Base-by-base conservation (phyloP, 2,329 filamentous ascomycete species). In the Pseudocercospora fuligena region DNA sequence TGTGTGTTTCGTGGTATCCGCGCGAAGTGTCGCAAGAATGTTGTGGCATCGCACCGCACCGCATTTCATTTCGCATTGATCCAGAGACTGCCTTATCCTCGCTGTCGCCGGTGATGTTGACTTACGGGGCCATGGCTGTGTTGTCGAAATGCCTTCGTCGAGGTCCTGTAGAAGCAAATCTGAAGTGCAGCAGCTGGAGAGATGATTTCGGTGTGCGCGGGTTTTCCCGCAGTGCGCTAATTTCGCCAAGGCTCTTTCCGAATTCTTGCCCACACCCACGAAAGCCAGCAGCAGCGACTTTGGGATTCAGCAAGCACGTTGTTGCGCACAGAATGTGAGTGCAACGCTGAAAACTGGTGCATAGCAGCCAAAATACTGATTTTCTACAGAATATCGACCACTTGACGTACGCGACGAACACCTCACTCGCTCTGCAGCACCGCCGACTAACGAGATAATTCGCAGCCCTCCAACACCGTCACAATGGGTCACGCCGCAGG, bases 401-500 rank as follows among this genome's bases (percentile, higher is more conserved):
- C 47, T 53, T 59, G 66, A 68, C 64, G 63, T 68, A 65, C 49
- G 66, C 62, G 54, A 61, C 29, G 59, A 60, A 29, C 27, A 5
- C 21, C 19, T 29, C 53, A 16, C n/a, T 19, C 47, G 23, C 29
- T 23, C 16, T 33, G 23, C 43, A 53, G 51, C 23, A 46, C 60
- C 58, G 31, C 46, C 53, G 61, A 68, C 68, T 73, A 63, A 71
- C 69, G 61, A 66, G 43, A n/a, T 1, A 43, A 61, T 61, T 43
- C 46, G n/a, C 63, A 75, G 73, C 74, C 71, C 66, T 63, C 65
- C 63, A 73, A 72, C 62, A 72, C 70, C 68, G 64, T 78, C 80
- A 80, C 79, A 79, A 86, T 85, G 84, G 84, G 82, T 84, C 83
- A 85, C 81, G 77, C 82, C 73, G 82, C 82, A 73, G 83, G 79